phyloP scores from a whole-genome alignment of 768 basidiomycete species.

The Lactifluus rugatus region DNA sequence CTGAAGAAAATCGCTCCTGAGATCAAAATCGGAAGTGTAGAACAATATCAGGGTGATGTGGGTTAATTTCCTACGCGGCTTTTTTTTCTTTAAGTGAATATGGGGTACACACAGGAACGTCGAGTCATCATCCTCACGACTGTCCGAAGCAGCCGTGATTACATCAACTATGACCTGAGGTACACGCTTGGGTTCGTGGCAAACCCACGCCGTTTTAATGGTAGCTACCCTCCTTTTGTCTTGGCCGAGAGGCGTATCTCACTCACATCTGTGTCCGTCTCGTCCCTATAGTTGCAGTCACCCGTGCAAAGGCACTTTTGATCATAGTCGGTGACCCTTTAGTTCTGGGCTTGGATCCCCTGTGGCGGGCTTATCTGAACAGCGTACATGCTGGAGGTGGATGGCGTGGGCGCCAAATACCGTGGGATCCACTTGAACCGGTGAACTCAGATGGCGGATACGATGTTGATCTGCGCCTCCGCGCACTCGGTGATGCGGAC shows the following conservation, averaged over 20 bases:
- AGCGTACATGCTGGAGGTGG: constrained; percentile 45
- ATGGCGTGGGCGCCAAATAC: constrained; percentile 41
- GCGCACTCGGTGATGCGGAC: background rate
- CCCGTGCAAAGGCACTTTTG: constrained; percentile 50
- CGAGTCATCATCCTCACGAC: constrained; percentile 33
- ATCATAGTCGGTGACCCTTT: constrained; percentile 51
- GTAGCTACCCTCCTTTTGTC: constrained; percentile 8
- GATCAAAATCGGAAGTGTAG: constrained; percentile 55
- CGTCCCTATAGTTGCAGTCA: constrained; percentile 41
- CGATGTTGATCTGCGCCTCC: background rate
- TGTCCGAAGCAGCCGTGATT: constrained; percentile 29
- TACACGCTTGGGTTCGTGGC: constrained; percentile 26
- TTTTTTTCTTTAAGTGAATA: background rate
- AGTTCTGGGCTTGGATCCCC: constrained; percentile 50
- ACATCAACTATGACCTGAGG: constrained; percentile 17
- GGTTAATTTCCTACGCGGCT: constrained; percentile 22
- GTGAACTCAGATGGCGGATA: constrained; percentile 3
- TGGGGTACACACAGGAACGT: constrained; percentile 26
- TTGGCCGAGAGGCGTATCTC: background rate
- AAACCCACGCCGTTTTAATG: constrained; percentile 26
- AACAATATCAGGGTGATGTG: constrained; percentile 55
- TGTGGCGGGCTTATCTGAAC: constrained; percentile 54
- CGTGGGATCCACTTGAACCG: constrained; percentile 36
- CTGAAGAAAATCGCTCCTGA: constrained; percentile 25
- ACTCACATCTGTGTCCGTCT: background rate